Evolutionary conservation across 306 rosid species (phyloP), one percentile per base, ranked within the genome.

Genomic region (Calophaca sinica): DNA sequence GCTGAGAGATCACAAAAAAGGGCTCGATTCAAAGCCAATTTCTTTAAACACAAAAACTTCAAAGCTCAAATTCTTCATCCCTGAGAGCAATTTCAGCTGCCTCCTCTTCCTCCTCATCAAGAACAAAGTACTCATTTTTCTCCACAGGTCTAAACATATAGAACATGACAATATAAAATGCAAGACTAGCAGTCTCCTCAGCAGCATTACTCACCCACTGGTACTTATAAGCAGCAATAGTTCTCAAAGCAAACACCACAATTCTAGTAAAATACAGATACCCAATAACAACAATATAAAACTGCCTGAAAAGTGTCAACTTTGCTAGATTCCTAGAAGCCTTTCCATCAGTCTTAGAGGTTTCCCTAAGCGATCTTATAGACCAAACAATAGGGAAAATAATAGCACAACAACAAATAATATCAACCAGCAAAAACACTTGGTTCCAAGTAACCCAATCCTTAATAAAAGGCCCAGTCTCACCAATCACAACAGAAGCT

Each of bases 401-500:
- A 39, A 94, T 94, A 4, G 96, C 97, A 49, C 98, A 94, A 76
- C 97, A 94, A 67, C 97, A 94, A 15, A 91, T 86, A 15, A 94
- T 88, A 74, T 94, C 98, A 8, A 94, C 98, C 45, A 94, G 84
- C 87, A 91, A 78, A 84, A 94, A 94, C 5, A 94, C 87, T 82
- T 91, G 97, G 48, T 91, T 94, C 97, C 98, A 94, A 2, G 98
- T 91, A 10, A 89, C 96, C 97, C 96, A 94, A 33, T 94, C 97
- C 82, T 89, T 91, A 29, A 94, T 91, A 45, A 94, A 94, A 0
- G 97, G 98, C 28, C 98, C 98, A 0, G 94, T 94, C 70, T 94
- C 98, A 3, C 94, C 98, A 6, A 94, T 94, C 54, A 94, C 96
- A 29, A 94, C 86, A 14, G 94, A 91, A 8, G 98, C 98, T 38